Percentiles rank a stretch among this genome's conserved stretches.
Conservation (phyloP, 2,329 filamentous ascomycete genomes). For the Dactylonectria estremocensis region DNA sequence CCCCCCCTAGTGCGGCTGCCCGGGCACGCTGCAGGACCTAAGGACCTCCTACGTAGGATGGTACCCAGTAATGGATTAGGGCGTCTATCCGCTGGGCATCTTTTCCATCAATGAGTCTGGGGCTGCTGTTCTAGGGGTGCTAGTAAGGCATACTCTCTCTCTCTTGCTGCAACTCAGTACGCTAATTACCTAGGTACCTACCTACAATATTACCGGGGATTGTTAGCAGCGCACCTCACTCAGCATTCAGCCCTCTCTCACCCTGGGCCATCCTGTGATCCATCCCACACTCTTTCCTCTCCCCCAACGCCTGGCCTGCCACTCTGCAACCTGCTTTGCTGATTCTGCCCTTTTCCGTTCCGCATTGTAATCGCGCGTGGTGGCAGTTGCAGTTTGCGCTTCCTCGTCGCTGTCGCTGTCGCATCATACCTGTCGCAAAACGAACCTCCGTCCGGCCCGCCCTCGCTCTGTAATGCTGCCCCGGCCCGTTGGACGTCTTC, state of each 20-base stretch:
- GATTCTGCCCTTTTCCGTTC: neutral
- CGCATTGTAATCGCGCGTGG: neutral
- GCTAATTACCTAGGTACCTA: no score
- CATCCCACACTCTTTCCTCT: conserved; percentile 31
- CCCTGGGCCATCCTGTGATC: conserved; percentile 31
- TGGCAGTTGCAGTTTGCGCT: neutral
- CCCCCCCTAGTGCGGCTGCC: conserved; percentile 11
- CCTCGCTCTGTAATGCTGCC: conserved; percentile 26
- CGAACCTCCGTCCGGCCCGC: neutral
- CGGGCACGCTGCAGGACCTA: conserved; percentile 8
- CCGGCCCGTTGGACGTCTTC: conserved; percentile 23
- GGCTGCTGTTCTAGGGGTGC: neutral
- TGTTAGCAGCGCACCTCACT: conserved; percentile 8
- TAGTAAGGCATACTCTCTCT: conserved; percentile 13
- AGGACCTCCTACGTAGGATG: neutral
- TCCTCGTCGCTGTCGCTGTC: neutral
- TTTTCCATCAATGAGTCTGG: neutral
- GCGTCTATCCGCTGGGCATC: neutral
- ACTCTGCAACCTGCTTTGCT: no score
- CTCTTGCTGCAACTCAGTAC: neutral
- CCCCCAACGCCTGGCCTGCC: conserved; percentile 15
- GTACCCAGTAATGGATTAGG: no score
- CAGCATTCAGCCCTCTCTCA: conserved; percentile 29
- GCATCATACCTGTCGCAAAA: neutral
- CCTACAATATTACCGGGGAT: no score